Evolutionary conservation across 179 eudicot genomes (phyloP).

Genomic region (Silene coronaria): DNA sequence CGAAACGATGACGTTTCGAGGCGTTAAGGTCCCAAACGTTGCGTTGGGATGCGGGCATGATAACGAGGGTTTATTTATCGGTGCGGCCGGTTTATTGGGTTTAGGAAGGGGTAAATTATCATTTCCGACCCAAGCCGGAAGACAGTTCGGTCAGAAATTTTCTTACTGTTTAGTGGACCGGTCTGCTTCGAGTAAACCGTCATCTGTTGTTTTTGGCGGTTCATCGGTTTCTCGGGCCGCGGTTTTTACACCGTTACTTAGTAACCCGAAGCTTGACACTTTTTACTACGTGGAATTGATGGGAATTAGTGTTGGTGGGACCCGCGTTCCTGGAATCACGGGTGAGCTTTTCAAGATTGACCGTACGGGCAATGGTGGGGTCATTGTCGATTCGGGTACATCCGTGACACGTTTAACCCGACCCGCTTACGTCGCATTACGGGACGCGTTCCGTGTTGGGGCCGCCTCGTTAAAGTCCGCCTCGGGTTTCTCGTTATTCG

Average conservation of each 20-base stretch:
- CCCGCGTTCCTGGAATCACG: slow-evolving; percentile 48
- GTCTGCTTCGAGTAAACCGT: slow-evolving; percentile 60
- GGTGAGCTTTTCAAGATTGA: slow-evolving; percentile 65
- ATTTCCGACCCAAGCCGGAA: slow-evolving; percentile 64
- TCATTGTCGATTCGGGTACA: slow-evolving; percentile 82
- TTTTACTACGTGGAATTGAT: slow-evolving; percentile 72
- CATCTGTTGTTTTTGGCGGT: slow-evolving; percentile 63
- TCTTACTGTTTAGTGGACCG: slow-evolving; percentile 84
- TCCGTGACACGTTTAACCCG: slow-evolving; percentile 79
- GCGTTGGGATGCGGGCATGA: slow-evolving; percentile 94
- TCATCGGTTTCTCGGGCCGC: slow-evolving; percentile 49
- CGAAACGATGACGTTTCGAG: slow-evolving; percentile 76
- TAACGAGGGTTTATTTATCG: slow-evolving; percentile 76
- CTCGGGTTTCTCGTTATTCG: slow-evolving; percentile 67
- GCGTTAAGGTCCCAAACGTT: slow-evolving; percentile 44
- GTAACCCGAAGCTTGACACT: slow-evolving; percentile 79
- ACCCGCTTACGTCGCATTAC: slow-evolving; percentile 63
- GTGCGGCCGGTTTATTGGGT: slow-evolving; percentile 83
- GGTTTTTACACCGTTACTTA: slow-evolving; percentile 58
- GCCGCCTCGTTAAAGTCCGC: slow-evolving; percentile 48
- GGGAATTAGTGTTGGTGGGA: slow-evolving; percentile 85
- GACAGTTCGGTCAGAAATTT: slow-evolving; percentile 56
- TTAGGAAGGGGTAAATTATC: slow-evolving; percentile 73
- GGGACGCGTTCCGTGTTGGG: slow-evolving; percentile 66
- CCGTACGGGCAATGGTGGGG: slow-evolving; percentile 64